Evolutionary conservation across 2,329 filamentous ascomycete genomes (phyloP).

Genomic region (Seiridium cupressi): DNA sequence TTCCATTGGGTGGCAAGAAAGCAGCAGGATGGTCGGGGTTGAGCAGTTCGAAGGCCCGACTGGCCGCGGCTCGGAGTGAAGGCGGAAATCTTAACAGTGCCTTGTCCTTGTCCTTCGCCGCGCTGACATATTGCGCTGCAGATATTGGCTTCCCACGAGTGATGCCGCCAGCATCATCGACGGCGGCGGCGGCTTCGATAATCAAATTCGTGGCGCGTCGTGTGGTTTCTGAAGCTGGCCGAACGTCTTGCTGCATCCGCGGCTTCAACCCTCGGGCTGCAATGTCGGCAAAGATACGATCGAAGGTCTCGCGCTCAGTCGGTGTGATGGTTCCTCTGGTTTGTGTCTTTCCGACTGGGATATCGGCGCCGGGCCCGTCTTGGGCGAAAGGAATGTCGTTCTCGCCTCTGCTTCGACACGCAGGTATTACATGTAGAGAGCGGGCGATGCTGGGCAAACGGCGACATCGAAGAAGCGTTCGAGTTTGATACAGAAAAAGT

Average conservation of each 20-base stretch:
- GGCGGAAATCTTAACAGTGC: constrained; percentile 39
- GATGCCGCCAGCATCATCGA: constrained; percentile 17
- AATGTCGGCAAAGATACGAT: constrained; percentile 59
- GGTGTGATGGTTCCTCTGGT: constrained; percentile 51
- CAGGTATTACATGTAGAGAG: constrained; percentile 18
- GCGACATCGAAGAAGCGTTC: constrained; percentile 50
- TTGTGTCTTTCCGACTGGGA: constrained; percentile 20
- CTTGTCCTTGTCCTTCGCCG: constrained; percentile 28
- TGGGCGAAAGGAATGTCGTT: constrained; percentile 53
- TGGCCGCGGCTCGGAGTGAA: constrained; percentile 36
- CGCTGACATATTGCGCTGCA: constrained; percentile 16
- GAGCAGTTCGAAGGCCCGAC: constrained; percentile 33
- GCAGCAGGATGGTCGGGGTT: constrained; percentile 13
- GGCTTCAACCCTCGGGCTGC: constrained; percentile 34
- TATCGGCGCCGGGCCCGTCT: constrained; percentile 27
- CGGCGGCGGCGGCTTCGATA: constrained; percentile 24
- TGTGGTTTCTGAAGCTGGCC: constrained; percentile 8
- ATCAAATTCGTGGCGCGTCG: constrained; percentile 24
- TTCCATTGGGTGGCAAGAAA: not conserved
- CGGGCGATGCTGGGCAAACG: constrained; percentile 19
- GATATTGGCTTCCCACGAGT: constrained; percentile 14
- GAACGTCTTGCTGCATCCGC: constrained; percentile 8
- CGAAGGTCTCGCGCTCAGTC: constrained; percentile 46
- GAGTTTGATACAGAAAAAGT: constrained; percentile 72
- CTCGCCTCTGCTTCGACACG: constrained; percentile 12